phyloP scores from a whole-genome alignment of 306 rosid genomes.

The Pueraria montana region DNA sequence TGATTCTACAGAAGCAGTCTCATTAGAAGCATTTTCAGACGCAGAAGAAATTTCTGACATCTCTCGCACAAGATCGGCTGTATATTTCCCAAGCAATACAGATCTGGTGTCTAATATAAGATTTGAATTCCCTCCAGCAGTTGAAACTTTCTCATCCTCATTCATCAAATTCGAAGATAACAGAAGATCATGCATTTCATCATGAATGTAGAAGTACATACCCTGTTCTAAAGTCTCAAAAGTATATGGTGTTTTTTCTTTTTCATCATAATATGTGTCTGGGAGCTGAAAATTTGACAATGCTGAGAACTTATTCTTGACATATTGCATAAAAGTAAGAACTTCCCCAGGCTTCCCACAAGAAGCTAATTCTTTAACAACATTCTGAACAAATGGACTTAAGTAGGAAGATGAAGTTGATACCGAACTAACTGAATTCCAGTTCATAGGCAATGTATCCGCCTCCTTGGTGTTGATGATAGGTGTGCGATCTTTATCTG shows the following conservation, averaged over 20 bases:
- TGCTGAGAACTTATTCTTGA: slow-evolving; percentile 69
- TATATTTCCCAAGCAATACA: slow-evolving; percentile 74
- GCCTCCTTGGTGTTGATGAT: slow-evolving; percentile 49
- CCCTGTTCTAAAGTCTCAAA: slow-evolving; percentile 79
- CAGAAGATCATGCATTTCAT: slow-evolving; percentile 58
- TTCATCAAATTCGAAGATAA: slow-evolving; percentile 47
- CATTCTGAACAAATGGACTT: slow-evolving; percentile 64
- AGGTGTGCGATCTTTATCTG: slow-evolving; percentile 61
- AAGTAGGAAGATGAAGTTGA: slow-evolving; percentile 59
- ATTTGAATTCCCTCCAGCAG: slow-evolving; percentile 55
- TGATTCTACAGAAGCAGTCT: slow-evolving; percentile 62
- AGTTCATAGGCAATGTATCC: slow-evolving; percentile 53
- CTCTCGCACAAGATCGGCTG: slow-evolving; percentile 72
- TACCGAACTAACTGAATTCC: slow-evolving; percentile 53
- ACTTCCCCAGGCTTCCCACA: slow-evolving; percentile 72
- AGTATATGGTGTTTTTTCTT: slow-evolving; percentile 49
- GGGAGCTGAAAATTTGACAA: slow-evolving; percentile 65
- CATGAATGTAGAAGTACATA: slow-evolving; percentile 65
- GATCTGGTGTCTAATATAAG: slow-evolving; percentile 56
- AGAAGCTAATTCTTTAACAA: slow-evolving; percentile 61
- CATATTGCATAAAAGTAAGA: slow-evolving; percentile 56
- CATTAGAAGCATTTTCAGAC: slow-evolving; percentile 60
- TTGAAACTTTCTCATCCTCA: slow-evolving; percentile 47
- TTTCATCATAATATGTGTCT: slow-evolving; percentile 51
- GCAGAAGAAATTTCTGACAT: slow-evolving; percentile 62